A percentile compares a stretch with the other conserved stretches of the same genome.
These are phyloP conservation scores for Ogataea methanolica DNA, from an alignment of 805 yeast genomes.

Conservation along the genomic window DNA sequence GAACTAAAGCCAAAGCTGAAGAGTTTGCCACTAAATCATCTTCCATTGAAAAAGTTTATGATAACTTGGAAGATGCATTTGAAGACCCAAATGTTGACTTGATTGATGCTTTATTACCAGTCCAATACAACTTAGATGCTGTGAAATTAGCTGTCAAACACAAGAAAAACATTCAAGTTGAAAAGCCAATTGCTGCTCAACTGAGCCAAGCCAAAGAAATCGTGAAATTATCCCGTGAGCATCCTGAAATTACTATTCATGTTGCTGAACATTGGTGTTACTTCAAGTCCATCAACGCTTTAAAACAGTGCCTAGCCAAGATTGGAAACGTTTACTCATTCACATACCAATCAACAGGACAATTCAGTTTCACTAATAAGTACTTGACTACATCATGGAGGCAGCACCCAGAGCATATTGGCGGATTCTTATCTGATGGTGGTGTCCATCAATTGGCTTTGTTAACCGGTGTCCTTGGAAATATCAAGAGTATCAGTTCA, in stretches of 20 bases:
- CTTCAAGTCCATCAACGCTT: constrained; percentile 49
- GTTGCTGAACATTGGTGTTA: constrained; percentile 87
- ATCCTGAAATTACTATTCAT: constrained; percentile 61
- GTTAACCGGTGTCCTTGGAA: constrained; percentile 77
- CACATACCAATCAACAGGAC: constrained; percentile 70
- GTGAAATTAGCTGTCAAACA: constrained; percentile 67
- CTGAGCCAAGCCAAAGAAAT: constrained; percentile 76
- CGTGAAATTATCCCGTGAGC: constrained; percentile 56
- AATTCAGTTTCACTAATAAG: constrained; percentile 56
- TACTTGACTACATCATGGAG: constrained; percentile 80
- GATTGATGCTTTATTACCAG: constrained; percentile 88
- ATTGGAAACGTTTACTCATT: constrained; percentile 74
- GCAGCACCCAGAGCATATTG: constrained; percentile 83
- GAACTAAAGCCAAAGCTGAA: constrained; percentile 82
- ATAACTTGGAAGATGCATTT: constrained; percentile 59
- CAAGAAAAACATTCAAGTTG: constrained; percentile 76
- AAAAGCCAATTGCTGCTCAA: constrained; percentile 90
- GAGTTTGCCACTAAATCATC: constrained; percentile 64
- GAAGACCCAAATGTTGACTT: constrained; percentile 64
- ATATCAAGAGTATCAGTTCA: constrained; percentile 66
- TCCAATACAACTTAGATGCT: constrained; percentile 65
- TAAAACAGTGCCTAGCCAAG: constrained; percentile 55
- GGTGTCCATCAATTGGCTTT: constrained; percentile 95
- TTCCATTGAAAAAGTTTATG: constrained; percentile 50
- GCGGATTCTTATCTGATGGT: constrained; percentile 90